Evolutionary conservation across 495 filamentous ascomycete species (phyloP).

Genomic region (Lichina pygmaea): DNA sequence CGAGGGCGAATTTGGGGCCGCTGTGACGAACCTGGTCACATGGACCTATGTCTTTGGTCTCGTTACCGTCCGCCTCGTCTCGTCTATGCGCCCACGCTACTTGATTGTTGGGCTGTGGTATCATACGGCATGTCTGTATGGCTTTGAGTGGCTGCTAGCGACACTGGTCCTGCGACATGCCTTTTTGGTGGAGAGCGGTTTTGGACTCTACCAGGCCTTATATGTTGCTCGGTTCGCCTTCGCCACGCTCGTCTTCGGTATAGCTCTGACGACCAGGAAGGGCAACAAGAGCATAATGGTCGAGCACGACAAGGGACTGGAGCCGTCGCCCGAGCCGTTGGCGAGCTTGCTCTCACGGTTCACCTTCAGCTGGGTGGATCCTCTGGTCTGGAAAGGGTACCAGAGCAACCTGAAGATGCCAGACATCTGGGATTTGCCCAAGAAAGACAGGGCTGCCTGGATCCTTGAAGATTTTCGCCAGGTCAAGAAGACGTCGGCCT

Average conservation of each 20-base stretch:
- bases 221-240: constrained; percentile 45
- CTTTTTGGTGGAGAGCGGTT: constrained; percentile 42
- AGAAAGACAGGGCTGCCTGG: constrained; percentile 61
- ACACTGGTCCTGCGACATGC: constrained; percentile 59
- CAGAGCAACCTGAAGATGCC: constrained; percentile 53
- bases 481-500: constrained; percentile 36
- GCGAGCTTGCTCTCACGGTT: constrained; percentile 72
- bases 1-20: constrained; percentile 29
- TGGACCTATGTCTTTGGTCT: constrained; percentile 71
- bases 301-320: constrained; percentile 62
- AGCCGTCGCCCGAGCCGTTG: constrained; percentile 60
- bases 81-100: constrained; percentile 34
- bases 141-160: constrained; percentile 52
- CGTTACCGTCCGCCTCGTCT: constrained; percentile 39
- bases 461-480: constrained; percentile 65
- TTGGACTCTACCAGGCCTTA: constrained; percentile 29
- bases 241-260: constrained; percentile 39
- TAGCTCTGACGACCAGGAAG: constrained; percentile 59
- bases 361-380: constrained; percentile 77
- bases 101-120: constrained; percentile 62
- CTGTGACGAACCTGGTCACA: constrained; percentile 32
- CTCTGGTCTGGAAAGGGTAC: constrained; percentile 78
- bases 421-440: constrained; percentile 76
- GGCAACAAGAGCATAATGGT: constrained; percentile 75
- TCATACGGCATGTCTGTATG: constrained; percentile 74